Evolutionary conservation across 768 basidiomycete species (phyloP).

Genomic region (Tylopilus rubrobrunneus): DNA sequence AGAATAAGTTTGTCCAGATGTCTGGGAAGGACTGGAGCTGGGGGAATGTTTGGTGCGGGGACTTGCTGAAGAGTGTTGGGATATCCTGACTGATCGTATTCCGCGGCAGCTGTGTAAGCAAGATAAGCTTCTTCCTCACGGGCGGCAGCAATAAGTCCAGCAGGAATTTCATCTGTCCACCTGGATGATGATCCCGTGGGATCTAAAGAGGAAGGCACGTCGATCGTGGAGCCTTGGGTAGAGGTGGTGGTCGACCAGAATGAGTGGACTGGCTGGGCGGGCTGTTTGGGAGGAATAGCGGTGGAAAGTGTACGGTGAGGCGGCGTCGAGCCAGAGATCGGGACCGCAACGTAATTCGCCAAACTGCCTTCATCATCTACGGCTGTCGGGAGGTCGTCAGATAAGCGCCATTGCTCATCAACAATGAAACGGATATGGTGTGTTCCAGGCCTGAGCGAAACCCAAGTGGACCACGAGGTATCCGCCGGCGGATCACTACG

Average conservation of each 20-base stretch:
- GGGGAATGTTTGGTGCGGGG: slow-evolving; percentile 77
- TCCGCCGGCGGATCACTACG: slow-evolving; percentile 32
- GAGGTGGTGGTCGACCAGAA: slow-evolving; percentile 43
- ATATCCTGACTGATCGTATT: slow-evolving; percentile 32
- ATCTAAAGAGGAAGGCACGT: slow-evolving; percentile 24
- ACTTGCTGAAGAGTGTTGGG: slow-evolving; percentile 36
- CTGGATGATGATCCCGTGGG: slow-evolving; percentile 29
- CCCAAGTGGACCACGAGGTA: slow-evolving; percentile 35
- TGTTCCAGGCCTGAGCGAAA: slow-evolving; percentile 77
- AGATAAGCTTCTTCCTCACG: slow-evolving; percentile 80
- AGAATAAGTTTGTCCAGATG: slow-evolving; percentile 94
- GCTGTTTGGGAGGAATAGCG: slow-evolving; percentile 29
- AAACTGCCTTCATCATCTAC: slow-evolving; percentile 93
- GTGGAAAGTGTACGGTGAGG: slow-evolving; percentile 33
- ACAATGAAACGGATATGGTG: slow-evolving; percentile 95
- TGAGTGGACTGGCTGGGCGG: slow-evolving; percentile 31
- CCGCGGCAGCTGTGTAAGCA: slow-evolving; percentile 30
- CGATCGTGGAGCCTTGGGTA: slow-evolving; percentile 29
- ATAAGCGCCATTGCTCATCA: slow-evolving; percentile 81
- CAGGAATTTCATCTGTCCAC: slow-evolving; percentile 83
- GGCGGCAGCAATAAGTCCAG: slow-evolving; percentile 74
- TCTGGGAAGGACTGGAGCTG: slow-evolving; percentile 82
- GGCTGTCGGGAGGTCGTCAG: slow-evolving; percentile 77
- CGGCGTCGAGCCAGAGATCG: slow-evolving; percentile 32
- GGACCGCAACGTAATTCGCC: slow-evolving; percentile 82